Base-by-base conservation (phyloP, 1,284 basidiomycete species). In the Lentinus polychrous region DNA sequence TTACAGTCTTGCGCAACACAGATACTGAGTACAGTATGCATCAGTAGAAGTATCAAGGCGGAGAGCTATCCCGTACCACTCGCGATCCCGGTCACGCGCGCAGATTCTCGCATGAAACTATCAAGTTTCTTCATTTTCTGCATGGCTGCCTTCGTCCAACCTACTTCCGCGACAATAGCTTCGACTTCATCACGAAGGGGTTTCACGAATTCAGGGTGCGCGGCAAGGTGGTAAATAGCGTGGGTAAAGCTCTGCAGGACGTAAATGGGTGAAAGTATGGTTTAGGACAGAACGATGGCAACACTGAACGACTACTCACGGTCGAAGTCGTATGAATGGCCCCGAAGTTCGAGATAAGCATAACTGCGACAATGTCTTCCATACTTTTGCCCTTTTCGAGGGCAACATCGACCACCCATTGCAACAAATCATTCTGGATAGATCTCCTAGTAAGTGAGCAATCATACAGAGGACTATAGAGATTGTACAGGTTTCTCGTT, bases 21-120 rank as follows among this genome's bases (percentile, higher is more conserved):
- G 48, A 43, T 17, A 37, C 43, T 53, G 31, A 8, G n/a, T 5
- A 34, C 24, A 37, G 27, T 43, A n/a, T 10, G 35, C 18, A 3
- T 38, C 5, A 31, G 24, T 24, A 3, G 15, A 17, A 17, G 17
- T 8, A 46, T 3, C 18, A 33, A 15, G 24, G 32, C 2, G 31
- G 34, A 6, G 14, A 23, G 15, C 36, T 18, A 22, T 12, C 7
- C 52, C 56, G 43, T 45, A 63, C 58, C 44, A 23, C 37, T 35
- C 18, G 31, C 45, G 27, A 64, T 52, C 0, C 63, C 65, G 33
- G 64, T 65, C 37, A 66, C 50, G 11, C 74, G 61, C 48, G 70
- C 66, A 1, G 68, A 66, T 52, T 77, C 75, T 43, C 72, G 68
- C 40, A 79, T 52, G 55, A 78, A 75, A 50, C 74, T 78, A 52